Evolutionary conservation across 192 early-diverging fungal species (phyloP).

Genomic region (Backusella circina): DNA sequence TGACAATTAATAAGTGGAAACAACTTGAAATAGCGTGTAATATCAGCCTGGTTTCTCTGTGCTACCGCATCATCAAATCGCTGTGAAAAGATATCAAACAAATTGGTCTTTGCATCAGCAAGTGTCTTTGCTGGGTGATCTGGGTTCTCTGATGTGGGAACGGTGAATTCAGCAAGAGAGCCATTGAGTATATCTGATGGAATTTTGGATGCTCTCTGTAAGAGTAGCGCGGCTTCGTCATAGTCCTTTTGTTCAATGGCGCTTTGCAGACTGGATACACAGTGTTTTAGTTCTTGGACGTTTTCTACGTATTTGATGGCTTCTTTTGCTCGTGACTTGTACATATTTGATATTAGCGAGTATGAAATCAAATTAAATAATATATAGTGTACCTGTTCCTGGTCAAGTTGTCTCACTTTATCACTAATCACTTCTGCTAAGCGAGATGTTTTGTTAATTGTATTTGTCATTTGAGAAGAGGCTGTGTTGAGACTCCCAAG

Average conservation of each 20-base stretch:
- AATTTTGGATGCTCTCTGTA: conserved; percentile 58
- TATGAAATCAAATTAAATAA: not conserved
- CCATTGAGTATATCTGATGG: conserved; percentile 57
- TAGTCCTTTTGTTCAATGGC: conserved; percentile 60
- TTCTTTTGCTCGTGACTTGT: conserved; percentile 63
- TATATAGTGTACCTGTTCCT: conserved; percentile 49
- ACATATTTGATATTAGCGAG: not conserved
- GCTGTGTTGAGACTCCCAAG: conserved; percentile 45
- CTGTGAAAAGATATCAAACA: conserved; percentile 68
- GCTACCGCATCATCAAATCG: conserved; percentile 81
- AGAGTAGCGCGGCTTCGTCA: conserved; percentile 63
- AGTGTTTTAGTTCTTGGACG: conserved; percentile 69
- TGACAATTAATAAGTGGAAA: conserved; percentile 86
- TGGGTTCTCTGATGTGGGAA: conserved; percentile 52
- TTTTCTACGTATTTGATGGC: conserved; percentile 70
- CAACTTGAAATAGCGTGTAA: conserved; percentile 85
- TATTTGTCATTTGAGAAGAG: conserved; percentile 43
- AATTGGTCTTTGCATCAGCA: conserved; percentile 52
- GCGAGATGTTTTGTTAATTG: conserved; percentile 61
- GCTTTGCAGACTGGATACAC: conserved; percentile 60
- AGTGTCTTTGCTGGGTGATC: conserved; percentile 54
- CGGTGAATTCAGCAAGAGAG: conserved; percentile 58
- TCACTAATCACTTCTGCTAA: conserved; percentile 82
- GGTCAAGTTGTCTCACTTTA: conserved; percentile 82
- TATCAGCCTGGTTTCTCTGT: conserved; percentile 64